Conservation (phyloP, 495 filamentous ascomycete genomes). For the Penicillium lagena region DNA sequence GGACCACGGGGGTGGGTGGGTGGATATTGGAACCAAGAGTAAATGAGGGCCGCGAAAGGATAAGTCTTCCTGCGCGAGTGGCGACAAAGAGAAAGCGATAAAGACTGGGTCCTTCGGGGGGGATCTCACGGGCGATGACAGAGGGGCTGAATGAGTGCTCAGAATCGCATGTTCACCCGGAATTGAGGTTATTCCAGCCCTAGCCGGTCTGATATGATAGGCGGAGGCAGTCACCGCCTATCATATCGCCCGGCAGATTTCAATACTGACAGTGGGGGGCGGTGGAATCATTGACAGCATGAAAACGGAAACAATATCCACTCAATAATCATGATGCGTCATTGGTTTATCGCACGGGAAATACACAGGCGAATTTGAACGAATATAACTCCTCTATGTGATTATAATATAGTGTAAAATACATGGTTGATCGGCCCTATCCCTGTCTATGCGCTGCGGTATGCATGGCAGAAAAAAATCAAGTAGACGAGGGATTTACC, state of each 20-base stretch:
- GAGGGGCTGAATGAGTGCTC: not conserved
- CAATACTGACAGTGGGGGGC: conserved; percentile 12
- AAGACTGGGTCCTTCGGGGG: not conserved
- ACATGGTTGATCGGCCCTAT: too few relatives aligned
- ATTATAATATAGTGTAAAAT: too few relatives aligned
- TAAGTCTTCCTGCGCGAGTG: not conserved
- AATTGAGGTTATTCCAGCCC: conserved; percentile 24
- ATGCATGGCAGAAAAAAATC: too few relatives aligned
- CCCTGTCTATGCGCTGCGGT: too few relatives aligned
- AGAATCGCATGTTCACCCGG: not conserved
- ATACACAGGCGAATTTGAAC: too few relatives aligned
- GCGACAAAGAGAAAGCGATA: not conserved
- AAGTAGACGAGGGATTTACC: not conserved
- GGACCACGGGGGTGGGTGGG: not conserved
- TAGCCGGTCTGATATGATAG: conserved; percentile 17
- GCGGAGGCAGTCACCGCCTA: not conserved
- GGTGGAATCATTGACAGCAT: conserved; percentile 1
- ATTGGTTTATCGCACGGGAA: too few relatives aligned
- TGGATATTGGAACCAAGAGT: not conserved
- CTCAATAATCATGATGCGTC: too few relatives aligned
- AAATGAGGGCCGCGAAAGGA: not conserved
- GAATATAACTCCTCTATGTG: too few relatives aligned
- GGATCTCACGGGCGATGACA: not conserved
- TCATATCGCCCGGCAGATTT: not conserved
- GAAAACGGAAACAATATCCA: too few relatives aligned